Percentiles rank a stretch among this genome's conserved stretches.
Conservation (phyloP, 2,329 filamentous ascomycete genomes). For the Macroventuria anomochaeta region DNA sequence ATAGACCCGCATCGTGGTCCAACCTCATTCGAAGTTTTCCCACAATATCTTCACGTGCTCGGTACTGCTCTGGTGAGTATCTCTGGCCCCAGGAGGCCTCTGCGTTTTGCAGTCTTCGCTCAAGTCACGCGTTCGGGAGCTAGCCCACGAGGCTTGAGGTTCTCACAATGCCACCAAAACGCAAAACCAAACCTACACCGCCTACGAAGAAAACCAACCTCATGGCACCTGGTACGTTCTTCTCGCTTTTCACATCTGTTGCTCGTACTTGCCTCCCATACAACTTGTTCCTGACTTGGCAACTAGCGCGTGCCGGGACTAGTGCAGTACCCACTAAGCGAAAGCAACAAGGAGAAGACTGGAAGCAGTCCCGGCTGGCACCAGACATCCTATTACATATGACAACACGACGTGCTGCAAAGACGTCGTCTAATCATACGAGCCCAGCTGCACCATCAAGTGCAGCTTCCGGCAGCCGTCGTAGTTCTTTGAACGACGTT, state of each 20-base stretch:
- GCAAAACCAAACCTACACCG: constrained; percentile 31
- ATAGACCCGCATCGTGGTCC: not conserved
- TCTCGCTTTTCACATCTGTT: constrained; percentile 11
- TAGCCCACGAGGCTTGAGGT: not conserved
- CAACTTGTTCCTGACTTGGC: constrained; percentile 47
- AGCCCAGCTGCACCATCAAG: constrained; percentile 45
- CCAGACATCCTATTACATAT: constrained; percentile 58
- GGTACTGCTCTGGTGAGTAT: not conserved
- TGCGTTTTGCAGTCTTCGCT: not conserved
- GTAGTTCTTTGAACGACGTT: constrained; percentile 48
- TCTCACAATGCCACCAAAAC: constrained; percentile 44
- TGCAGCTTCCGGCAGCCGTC: constrained; percentile 47
- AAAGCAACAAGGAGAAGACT: constrained; percentile 30
- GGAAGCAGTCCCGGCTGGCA: constrained; percentile 49
- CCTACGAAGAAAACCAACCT: constrained; percentile 10
- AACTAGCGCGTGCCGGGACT: constrained; percentile 19
- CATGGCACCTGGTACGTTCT: constrained; percentile 31
- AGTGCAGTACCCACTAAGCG: constrained; percentile 30
- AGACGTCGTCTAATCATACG: constrained; percentile 46
- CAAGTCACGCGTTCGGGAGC: not conserved
- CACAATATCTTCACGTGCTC: too few relatives aligned
- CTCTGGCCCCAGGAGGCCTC: not conserved
- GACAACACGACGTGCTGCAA: constrained; percentile 55
- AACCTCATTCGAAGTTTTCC: not conserved
- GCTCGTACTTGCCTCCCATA: constrained; percentile 29